Percentiles rank a stretch among this genome's conserved stretches.
Conservation (phyloP, 805 yeast species). For the Millerozyma miso region DNA sequence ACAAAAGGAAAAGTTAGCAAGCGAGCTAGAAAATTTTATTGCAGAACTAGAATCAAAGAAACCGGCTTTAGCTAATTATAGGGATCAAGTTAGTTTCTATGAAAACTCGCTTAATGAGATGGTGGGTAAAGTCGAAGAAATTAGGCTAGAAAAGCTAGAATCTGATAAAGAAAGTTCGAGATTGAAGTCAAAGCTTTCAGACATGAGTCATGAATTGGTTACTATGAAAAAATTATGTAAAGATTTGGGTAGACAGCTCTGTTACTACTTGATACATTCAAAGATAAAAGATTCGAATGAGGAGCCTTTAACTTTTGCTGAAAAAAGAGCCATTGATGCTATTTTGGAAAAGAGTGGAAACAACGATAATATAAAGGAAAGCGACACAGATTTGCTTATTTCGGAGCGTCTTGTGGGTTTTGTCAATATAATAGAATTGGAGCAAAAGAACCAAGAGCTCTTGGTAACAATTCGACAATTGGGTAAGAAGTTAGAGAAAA, state of each 20-base stretch:
- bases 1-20: slow-evolving; percentile 65
- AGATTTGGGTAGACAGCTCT: slow-evolving; percentile 83
- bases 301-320: slow-evolving; percentile 59
- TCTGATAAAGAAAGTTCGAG: slow-evolving; percentile 36
- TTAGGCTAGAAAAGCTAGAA: slow-evolving; percentile 48
- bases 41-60: slow-evolving; percentile 73
- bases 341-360: slow-evolving; percentile 42
- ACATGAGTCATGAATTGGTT: slow-evolving; percentile 43
- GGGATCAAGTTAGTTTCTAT: slow-evolving; percentile 53
- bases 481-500: slow-evolving; percentile 64
- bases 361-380: slow-evolving; percentile 27
- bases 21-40: slow-evolving; percentile 67
- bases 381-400: slow-evolving; percentile 71
- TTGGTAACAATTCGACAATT: slow-evolving; percentile 64
- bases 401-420: slow-evolving; percentile 72
- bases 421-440: slow-evolving; percentile 61
- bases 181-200: slow-evolving; percentile 30
- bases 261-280: slow-evolving; percentile 63
- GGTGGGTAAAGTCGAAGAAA: slow-evolving; percentile 47
- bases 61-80: slow-evolving; percentile 68
- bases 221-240: slow-evolving; percentile 53
- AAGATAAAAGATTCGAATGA: slow-evolving; percentile 53
- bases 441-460: slow-evolving; percentile 70
- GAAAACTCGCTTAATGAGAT: slow-evolving; percentile 52
- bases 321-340: slow-evolving; percentile 58